phyloP scores from a whole-genome alignment of 176 grass and related monocot genomes.

The Oryza meridionalis region DNA sequence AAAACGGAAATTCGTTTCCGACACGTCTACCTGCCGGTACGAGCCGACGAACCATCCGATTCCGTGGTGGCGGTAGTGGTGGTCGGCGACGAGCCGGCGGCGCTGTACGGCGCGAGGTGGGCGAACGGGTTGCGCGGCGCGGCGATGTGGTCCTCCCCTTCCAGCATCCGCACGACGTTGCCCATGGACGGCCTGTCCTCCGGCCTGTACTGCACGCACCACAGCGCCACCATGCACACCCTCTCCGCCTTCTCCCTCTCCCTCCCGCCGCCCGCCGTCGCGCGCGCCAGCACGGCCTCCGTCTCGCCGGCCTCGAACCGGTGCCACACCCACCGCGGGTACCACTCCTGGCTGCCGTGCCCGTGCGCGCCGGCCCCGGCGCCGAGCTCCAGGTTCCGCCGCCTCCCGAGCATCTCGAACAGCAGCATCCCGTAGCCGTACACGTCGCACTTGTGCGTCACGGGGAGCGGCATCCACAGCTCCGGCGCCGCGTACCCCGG shows the following conservation, averaged over 20 bases:
- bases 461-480: conserved; percentile 65
- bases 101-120: conserved; percentile 28
- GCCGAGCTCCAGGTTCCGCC: conserved; percentile 53
- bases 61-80: conserved; percentile 15
- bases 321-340: conserved; percentile 63
- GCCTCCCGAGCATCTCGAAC: conserved; percentile 70
- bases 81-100: background rate
- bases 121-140: conserved; percentile 56
- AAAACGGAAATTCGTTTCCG: no score
- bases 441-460: conserved; percentile 73
- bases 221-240: conserved; percentile 68
- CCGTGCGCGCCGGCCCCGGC: background rate
- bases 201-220: conserved; percentile 71
- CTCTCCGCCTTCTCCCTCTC: conserved; percentile 56
- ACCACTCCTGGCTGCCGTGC: conserved; percentile 69
- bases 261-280: background rate
- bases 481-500: conserved; percentile 74
- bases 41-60: conserved; percentile 4
- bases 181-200: conserved; percentile 66
- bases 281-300: conserved; percentile 29
- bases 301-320: conserved; percentile 42
- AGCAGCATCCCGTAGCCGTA: conserved; percentile 79
- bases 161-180: conserved; percentile 70
- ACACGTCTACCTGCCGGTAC: background rate
- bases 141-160: conserved; percentile 61